Conservation (phyloP, 2,329 filamentous ascomycete genomes). For the Claviceps purpurea region DNA sequence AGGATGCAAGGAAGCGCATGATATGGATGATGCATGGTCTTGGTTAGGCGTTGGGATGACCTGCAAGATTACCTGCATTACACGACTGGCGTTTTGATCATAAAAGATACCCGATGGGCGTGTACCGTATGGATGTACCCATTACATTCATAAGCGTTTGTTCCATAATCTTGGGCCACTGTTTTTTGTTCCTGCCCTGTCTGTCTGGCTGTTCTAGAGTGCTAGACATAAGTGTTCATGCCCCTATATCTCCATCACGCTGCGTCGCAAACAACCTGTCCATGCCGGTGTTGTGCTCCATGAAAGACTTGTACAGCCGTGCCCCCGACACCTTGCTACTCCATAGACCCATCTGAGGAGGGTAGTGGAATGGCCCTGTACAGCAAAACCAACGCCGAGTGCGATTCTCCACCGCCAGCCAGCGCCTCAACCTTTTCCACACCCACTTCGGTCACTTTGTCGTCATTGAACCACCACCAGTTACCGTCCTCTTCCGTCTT, state of each 20-base stretch:
- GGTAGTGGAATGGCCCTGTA: constrained; percentile 64
- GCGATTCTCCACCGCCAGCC: constrained; percentile 76
- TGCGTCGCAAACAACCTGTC: too few species aligned
- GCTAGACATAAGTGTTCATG: too few species aligned
- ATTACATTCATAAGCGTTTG: not conserved
- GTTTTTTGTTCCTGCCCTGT: not conserved
- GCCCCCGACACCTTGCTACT: constrained; percentile 7
- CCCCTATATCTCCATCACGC: too few species aligned
- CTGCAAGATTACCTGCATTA: not conserved
- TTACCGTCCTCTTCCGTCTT: constrained; percentile 73
- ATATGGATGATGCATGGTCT: not conserved
- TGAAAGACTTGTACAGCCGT: not conserved
- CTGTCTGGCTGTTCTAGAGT: not conserved
- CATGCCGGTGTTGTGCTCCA: too few species aligned
- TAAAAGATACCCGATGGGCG: constrained; percentile 2
- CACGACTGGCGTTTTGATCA: constrained; percentile 5
- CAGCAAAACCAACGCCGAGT: constrained; percentile 68
- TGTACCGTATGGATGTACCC: not conserved
- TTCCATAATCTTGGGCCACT: not conserved
- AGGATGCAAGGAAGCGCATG: too few species aligned
- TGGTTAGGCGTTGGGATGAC: not conserved
- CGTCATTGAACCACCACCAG: constrained; percentile 99
- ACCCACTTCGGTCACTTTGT: constrained; percentile 87
- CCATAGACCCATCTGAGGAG: constrained; percentile 32
- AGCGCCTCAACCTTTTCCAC: constrained; percentile 83